These are phyloP conservation scores for Wickerhamomyces sp. DNA, from an alignment of 1,139 yeast species.

Conservation along the genomic window DNA sequence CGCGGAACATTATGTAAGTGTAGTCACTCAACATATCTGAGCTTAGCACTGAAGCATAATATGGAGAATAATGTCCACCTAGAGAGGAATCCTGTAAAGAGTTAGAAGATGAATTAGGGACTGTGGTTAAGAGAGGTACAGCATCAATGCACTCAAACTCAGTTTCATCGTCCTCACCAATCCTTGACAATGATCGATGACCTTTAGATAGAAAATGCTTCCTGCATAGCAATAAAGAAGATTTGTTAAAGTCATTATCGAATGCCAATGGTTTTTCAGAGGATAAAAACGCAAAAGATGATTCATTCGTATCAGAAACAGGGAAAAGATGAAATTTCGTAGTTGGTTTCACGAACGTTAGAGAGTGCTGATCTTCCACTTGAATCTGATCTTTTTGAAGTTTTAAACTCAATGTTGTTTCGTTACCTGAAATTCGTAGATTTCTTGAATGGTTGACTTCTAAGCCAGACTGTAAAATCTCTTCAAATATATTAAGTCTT, in stretches of 20 bases:
- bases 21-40: conserved; percentile 33
- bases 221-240: conserved; percentile 10
- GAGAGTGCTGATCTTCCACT: background rate
- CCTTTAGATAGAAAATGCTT: background rate
- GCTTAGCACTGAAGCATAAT: conserved; percentile 40
- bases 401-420: conserved; percentile 4
- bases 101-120: conserved; percentile 42
- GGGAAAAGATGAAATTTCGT: conserved; percentile 7
- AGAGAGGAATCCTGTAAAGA: conserved; percentile 46
- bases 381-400: conserved; percentile 6
- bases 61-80: conserved; percentile 45
- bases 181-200: background rate
- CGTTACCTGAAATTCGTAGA: conserved; percentile 3
- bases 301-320: conserved; percentile 2
- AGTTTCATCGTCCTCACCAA: background rate
- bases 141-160: conserved; percentile 38
- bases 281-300: conserved; percentile 7
- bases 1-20: conserved; percentile 45
- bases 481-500: conserved; percentile 56
- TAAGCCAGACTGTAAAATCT: conserved; percentile 53
- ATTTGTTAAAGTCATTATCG: background rate
- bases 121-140: conserved; percentile 28
- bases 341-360: background rate
- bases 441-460: conserved; percentile 38
- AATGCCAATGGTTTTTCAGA: conserved; percentile 2